Percentiles rank a stretch among this genome's conserved stretches.
phyloP scores from a whole-genome alignment of 495 filamentous ascomycete species.

The Penicillium bialowiezense region DNA sequence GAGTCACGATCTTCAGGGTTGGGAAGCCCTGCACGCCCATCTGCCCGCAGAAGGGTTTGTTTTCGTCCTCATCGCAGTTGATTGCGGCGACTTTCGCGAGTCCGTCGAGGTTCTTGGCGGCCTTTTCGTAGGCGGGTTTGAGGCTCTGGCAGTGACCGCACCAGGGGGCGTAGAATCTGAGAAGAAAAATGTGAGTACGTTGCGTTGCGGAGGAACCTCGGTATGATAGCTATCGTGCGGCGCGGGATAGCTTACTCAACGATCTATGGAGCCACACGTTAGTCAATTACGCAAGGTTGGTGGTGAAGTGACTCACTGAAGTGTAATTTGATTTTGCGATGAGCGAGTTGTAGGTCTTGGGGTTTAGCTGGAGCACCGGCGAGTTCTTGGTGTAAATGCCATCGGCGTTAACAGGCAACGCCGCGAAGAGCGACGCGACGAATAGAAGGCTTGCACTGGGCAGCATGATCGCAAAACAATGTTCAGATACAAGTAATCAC shows the following conservation, averaged over 20 bases:
- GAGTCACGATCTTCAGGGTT: slow-evolving; percentile 90
- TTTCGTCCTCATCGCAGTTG: slow-evolving; percentile 92
- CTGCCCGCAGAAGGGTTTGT: slow-evolving; percentile 82
- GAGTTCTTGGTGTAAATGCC: slow-evolving; percentile 84
- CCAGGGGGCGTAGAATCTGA: slow-evolving; percentile 91
- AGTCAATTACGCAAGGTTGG: slow-evolving; percentile 1
- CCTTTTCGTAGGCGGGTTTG: slow-evolving; percentile 93
- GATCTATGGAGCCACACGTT: slow-evolving; percentile 46
- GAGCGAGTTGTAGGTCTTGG: slow-evolving; percentile 77
- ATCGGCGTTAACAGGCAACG: slow-evolving; percentile 61
- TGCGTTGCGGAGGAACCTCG: slow-evolving; percentile 11
- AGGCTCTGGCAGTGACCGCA: slow-evolving; percentile 96
- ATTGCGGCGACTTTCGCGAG: slow-evolving; percentile 92
- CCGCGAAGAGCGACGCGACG: slow-evolving; percentile 53
- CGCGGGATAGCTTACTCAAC: slow-evolving; percentile 57
- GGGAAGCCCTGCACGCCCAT: slow-evolving; percentile 97
- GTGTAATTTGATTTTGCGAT: slow-evolving; percentile 89
- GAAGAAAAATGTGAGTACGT: slow-evolving; percentile 11
- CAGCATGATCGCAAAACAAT: slow-evolving; percentile 10
- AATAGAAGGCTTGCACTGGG: slow-evolving; percentile 34
- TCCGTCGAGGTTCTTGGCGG: slow-evolving; percentile 80
- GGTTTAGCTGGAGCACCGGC: slow-evolving; percentile 80
- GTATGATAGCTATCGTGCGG: slow-evolving; percentile 10
- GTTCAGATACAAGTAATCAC: neutral
- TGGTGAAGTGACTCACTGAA: slow-evolving; percentile 58